These are phyloP conservation scores for Suillus occidentalis DNA, from an alignment of 768 basidiomycete genomes.

Conservation along the genomic window DNA sequence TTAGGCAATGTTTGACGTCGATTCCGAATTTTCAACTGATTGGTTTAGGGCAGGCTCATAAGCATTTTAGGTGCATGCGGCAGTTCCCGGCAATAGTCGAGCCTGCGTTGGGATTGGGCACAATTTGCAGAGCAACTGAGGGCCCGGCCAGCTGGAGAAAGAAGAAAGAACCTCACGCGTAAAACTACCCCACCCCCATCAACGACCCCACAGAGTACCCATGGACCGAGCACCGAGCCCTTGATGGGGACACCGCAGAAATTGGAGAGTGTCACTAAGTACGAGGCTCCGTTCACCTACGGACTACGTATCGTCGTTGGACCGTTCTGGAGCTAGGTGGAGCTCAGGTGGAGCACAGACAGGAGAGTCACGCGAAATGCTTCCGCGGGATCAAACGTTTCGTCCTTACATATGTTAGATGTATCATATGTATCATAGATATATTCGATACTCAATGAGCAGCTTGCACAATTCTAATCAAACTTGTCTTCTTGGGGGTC, in stretches of 20 bases:
- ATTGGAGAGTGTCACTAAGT: background rate
- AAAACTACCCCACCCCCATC: too few species aligned
- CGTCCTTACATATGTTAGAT: too few species aligned
- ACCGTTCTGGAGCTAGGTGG: too few species aligned
- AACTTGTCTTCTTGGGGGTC: background rate
- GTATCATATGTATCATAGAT: background rate
- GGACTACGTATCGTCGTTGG: too few species aligned
- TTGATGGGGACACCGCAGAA: background rate
- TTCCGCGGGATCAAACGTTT: too few species aligned
- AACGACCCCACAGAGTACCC: background rate
- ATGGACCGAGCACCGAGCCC: too few species aligned
- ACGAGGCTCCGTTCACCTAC: too few species aligned
- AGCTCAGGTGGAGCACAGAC: too few species aligned
- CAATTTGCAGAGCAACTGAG: too few species aligned
- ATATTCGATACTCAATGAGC: background rate
- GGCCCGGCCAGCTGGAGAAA: background rate
- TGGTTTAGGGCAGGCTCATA: background rate
- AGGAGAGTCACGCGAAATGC: too few species aligned
- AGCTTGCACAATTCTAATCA: background rate
- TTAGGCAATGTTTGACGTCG: background rate
- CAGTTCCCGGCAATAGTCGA: background rate
- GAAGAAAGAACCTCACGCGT: background rate
- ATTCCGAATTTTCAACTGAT: background rate
- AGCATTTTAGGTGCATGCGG: background rate
- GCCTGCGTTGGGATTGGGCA: too few species aligned